Evolutionary conservation across 2,329 filamentous ascomycete genomes (phyloP), one percentile per base, ranked within the genome.

Genomic region (Cryphonectria naterciae): DNA sequence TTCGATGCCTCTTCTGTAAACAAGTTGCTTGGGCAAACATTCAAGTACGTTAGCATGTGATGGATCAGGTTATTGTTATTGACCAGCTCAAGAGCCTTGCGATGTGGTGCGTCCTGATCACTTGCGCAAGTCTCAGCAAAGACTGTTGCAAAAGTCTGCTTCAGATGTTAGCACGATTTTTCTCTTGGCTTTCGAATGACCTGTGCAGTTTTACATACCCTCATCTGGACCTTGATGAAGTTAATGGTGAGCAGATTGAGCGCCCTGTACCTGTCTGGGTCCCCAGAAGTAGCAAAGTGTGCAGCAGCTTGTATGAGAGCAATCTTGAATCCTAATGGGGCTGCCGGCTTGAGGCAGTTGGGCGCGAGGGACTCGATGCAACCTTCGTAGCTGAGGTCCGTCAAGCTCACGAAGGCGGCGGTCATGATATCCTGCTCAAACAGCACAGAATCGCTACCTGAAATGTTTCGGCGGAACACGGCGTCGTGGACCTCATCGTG

Each of bases 401-500:
- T 83, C 56, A 92, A 80, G 77, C 88, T 89, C 69, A 92, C 89
- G 77, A 92, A 91, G 4, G 89, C 86, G 52, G 88, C 88, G 22
- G 89, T 91, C 80, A 91, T 89, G 76, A 91, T 83, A 71, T 90
- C 86, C 77, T 88, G 87, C 70, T 91, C 89, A 74, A 91, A 88
- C 41, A 83, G 79, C 35, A 81, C 78, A n/a, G 81, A 79, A 37
- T 90, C 86, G 54, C 82, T 77, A 15, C 82, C 81, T 1, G 83
- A 79, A 2, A 83, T 79, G 62, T 85, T 81, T 46, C 85, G 85
- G 69, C 87, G 85, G 75, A 92, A 92, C 5, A 92, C 86, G 63
- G 89, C 88, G 75, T 91, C 89, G 63, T 86, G 85, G 63, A 92
- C 85, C 77, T 92, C 90, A 75, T 91, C 89, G 75, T 92, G 90